Evolutionary conservation across 805 yeast genomes (phyloP).

Genomic region (Zygosaccharomyces siamensis): DNA sequence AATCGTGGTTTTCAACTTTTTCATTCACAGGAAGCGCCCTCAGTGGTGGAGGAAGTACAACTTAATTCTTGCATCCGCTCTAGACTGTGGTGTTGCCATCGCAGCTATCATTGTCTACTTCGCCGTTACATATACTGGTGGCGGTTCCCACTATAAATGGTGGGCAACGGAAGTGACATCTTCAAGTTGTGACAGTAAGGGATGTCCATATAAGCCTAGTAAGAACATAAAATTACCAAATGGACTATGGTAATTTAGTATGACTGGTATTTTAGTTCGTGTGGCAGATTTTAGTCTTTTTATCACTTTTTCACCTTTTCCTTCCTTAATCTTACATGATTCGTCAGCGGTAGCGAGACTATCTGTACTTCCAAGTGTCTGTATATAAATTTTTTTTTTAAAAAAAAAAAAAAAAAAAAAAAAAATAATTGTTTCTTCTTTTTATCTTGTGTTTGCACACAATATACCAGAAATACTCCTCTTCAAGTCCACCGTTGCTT

Average conservation of each 20-base stretch:
- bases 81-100: conserved; percentile 64
- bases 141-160: conserved; percentile 43
- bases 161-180: conserved; percentile 58
- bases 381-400: too few relatives aligned
- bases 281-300: too few relatives aligned
- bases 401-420: too few relatives aligned
- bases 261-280: too few relatives aligned
- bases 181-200: conserved; percentile 37
- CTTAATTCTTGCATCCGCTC: conserved; percentile 59
- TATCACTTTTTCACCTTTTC: too few relatives aligned
- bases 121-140: conserved; percentile 42
- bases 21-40: conserved; percentile 49
- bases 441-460: too few relatives aligned
- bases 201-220: conserved; percentile 4
- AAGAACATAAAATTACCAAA: not conserved
- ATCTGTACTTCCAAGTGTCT: too few relatives aligned
- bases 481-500: too few relatives aligned
- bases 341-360: too few relatives aligned
- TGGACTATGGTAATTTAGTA: not conserved
- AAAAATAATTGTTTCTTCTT: too few relatives aligned
- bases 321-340: too few relatives aligned
- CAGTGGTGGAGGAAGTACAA: conserved; percentile 78
- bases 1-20: conserved; percentile 54
- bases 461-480: too few relatives aligned
- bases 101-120: conserved; percentile 56